A percentile compares a stretch with the other conserved stretches of the same genome.
These are phyloP conservation scores for Rhizopogon salebrosus DNA, from an alignment of 768 basidiomycete genomes.

Conservation along the genomic window DNA sequence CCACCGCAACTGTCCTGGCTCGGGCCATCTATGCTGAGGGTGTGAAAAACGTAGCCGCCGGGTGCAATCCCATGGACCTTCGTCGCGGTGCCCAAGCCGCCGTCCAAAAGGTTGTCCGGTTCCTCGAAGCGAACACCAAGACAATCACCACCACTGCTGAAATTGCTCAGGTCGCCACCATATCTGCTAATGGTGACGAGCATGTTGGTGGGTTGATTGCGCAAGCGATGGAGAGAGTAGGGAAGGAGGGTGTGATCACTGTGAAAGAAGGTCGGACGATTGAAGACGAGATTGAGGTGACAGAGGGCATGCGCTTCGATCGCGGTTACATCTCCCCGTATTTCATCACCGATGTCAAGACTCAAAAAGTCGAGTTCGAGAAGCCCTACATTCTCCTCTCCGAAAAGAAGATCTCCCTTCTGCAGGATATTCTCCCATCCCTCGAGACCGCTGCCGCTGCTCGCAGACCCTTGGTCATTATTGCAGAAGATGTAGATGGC, in stretches of 20 bases:
- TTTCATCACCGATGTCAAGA: conserved; percentile 97
- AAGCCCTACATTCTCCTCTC: conserved; percentile 91
- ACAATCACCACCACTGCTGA: conserved; percentile 96
- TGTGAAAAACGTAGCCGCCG: conserved; percentile 98
- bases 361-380: conserved; percentile 94
- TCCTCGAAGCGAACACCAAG: conserved; percentile 82
- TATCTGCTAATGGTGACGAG: conserved; percentile 74
- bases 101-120: conserved; percentile 91
- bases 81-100: conserved; percentile 97
- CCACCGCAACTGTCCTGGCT: conserved; percentile 94
- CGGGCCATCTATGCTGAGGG: conserved; percentile 98
- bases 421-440: conserved; percentile 93
- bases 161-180: conserved; percentile 99
- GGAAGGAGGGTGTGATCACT: conserved; percentile 99
- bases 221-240: conserved; percentile 99
- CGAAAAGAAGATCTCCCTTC: conserved; percentile 95
- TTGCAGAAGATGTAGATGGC: conserved; percentile 97
- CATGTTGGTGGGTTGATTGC: conserved; percentile 95
- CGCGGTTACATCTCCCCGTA: conserved; percentile 97
- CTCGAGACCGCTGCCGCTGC: conserved; percentile 78
- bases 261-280: conserved; percentile 99
- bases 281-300: conserved; percentile 98
- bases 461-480: conserved; percentile 89
- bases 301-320: conserved; percentile 99
- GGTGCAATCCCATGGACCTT: conserved; percentile 99